phyloP scores from a whole-genome alignment of 2,329 filamentous ascomycete species.

The Neofusicoccum sp. region DNA sequence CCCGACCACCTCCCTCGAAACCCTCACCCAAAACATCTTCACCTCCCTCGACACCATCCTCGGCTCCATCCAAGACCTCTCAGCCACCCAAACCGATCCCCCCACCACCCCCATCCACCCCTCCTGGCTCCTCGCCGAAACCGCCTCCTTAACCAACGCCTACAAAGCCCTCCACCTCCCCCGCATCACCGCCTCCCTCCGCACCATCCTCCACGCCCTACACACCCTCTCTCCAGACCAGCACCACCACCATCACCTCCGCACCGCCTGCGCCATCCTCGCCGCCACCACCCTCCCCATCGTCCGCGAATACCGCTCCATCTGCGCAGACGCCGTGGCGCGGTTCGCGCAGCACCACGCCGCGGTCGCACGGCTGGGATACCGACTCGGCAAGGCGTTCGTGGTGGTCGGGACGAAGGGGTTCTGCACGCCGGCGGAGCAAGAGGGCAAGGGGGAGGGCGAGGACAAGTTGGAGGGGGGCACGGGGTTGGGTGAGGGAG shows the following conservation, averaged over 20 bases:
- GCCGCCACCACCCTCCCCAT: conserved; percentile 64
- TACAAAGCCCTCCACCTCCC: conserved; percentile 60
- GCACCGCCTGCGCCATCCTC: conserved; percentile 57
- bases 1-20: conserved; percentile 25
- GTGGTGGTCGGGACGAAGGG: conserved; percentile 76
- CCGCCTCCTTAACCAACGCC: conserved; percentile 37
- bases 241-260: conserved; percentile 39
- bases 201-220: conserved; percentile 47
- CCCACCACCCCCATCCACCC: conserved; percentile 60
- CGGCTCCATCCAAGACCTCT: conserved; percentile 73
- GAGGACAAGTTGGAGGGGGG: conserved; percentile 82
- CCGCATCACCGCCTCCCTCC: conserved; percentile 52
- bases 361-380: conserved; percentile 70
- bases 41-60: conserved; percentile 72
- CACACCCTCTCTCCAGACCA: conserved; percentile 24
- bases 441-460: conserved; percentile 59
- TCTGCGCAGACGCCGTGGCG: conserved; percentile 58
- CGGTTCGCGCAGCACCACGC: conserved; percentile 65
- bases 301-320: conserved; percentile 66
- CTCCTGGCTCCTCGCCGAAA: conserved; percentile 60
- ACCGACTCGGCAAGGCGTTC: conserved; percentile 74
- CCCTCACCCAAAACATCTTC: conserved; percentile 60
- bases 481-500: conserved; percentile 90
- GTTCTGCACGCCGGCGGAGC: conserved; percentile 87
- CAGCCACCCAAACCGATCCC: conserved; percentile 54